Conservation (phyloP, 2,329 filamentous ascomycete genomes). For the Cladophialophora carrionii region DNA sequence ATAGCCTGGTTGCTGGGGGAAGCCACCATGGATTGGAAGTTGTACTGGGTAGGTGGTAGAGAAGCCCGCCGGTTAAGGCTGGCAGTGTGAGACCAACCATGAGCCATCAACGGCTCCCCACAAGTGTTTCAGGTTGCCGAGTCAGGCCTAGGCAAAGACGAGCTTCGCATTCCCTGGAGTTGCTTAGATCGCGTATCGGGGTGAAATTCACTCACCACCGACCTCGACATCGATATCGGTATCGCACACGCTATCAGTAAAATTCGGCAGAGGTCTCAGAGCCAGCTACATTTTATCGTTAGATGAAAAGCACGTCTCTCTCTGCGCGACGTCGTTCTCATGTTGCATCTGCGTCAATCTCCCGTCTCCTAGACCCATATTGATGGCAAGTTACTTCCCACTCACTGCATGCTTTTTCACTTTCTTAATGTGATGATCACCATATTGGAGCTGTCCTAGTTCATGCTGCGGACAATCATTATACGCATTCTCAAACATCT, state of each 20-base stretch:
- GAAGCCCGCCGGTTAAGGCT: conserved; percentile 2
- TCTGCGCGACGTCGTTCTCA: neutral
- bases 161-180: neutral
- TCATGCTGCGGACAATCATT: conserved; percentile 38
- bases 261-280: neutral
- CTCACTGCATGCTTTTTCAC: neutral
- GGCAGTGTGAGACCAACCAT: conserved; percentile 2
- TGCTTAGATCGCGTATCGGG: neutral
- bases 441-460: conserved; percentile 44
- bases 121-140: conserved; percentile 9
- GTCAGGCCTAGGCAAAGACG: neutral
- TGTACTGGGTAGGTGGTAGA: neutral
- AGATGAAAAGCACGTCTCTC: neutral
- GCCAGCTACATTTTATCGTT: neutral
- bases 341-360: neutral
- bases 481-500: conserved; percentile 38
- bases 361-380: neutral
- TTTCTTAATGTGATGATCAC: conserved; percentile 39
- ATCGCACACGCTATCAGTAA: neutral
- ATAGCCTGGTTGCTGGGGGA: neutral
- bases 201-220: neutral
- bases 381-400: conserved; percentile 6
- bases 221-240: neutral
- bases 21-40: neutral
- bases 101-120: neutral